Evolutionary conservation across 2,329 filamentous ascomycete genomes (phyloP), one percentile per base, ranked within the genome.

Genomic region (Arthroderma uncinatum): DNA sequence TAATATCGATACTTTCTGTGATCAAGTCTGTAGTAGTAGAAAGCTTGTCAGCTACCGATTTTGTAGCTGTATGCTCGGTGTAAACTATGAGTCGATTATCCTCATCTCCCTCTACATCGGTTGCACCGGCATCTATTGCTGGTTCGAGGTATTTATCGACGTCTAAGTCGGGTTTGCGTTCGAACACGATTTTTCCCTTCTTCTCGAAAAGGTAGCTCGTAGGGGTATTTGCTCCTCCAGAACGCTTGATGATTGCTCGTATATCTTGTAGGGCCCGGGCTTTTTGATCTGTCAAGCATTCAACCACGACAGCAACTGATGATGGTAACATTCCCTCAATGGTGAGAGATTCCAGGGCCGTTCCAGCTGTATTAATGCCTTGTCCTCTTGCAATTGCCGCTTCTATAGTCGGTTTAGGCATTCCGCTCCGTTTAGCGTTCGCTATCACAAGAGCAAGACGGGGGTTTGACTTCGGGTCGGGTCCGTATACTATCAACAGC

Each of bases 301-400:
- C 90, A 66, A 95, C 81, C 9, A 97, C 84, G 4, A 92, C 76
- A 9, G 88, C 89, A 14, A 85, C 76, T 1, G 79, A 83, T 1
- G 85, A 82, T 1, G 88, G 87, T 60, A 94, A 74, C 63, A 96
- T 86, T 25, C 84, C 84, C 75, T 97, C 92, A 54, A 95, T 78
- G 0, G 83, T 86, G 54, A 93, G 71, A 34, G 75, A 77, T 68
- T 96, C 91, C n/a, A 97, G 81, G 12, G 82, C 78, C 14, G 81
- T 80, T 55, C 93, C 93, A 4, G 80, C 81, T 1, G 83, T 73
- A 23, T 90, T 91, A 62, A 85, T 81, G 42, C 93, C 92, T 69
- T 96, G 91, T 1, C 93, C 93, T 50, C 90, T 84, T 12, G 89
- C 87, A 62, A 98, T 85, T 56, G 93, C 90, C 12, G 79, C 79